These are phyloP conservation scores for Pachysandra terminalis DNA, from an alignment of 164 flowering plant species.

Conservation along the genomic window DNA sequence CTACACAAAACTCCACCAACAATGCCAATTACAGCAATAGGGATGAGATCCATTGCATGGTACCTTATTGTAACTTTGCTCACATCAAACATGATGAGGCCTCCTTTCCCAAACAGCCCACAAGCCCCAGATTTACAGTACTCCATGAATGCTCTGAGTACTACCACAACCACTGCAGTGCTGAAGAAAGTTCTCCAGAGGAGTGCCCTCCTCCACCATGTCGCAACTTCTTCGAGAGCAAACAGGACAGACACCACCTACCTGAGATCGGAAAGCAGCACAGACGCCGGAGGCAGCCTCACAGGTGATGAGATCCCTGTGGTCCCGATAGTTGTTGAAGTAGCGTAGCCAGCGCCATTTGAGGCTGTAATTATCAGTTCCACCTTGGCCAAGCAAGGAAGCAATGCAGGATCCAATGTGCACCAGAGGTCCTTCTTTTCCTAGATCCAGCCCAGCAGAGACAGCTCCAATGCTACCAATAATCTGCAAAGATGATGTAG, in stretches of 20 bases:
- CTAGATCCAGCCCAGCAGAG: background rate
- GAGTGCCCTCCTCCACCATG: constrained; percentile 43
- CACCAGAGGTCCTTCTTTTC: background rate
- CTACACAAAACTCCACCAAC: constrained; percentile 34
- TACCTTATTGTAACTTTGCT: constrained; percentile 19
- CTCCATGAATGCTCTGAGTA: constrained; percentile 26
- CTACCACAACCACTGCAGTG: constrained; percentile 36
- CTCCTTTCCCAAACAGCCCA: constrained; percentile 35
- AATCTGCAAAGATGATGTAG: background rate
- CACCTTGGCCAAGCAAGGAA: constrained; percentile 30
- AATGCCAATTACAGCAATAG: constrained; percentile 21
- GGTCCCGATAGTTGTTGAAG: constrained; percentile 24
- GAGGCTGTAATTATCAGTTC: constrained; percentile 23
- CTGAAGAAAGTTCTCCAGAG: constrained; percentile 39
- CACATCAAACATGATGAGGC: constrained; percentile 38
- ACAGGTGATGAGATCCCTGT: constrained; percentile 38
- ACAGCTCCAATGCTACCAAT: background rate
- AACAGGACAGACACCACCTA: constrained; percentile 42
- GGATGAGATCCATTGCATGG: constrained; percentile 21
- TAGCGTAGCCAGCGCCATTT: constrained; percentile 32
- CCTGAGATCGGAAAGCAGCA: constrained; percentile 37
- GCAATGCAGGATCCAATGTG: constrained; percentile 26
- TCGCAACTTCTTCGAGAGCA: constrained; percentile 39
- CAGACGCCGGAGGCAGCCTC: constrained; percentile 41
- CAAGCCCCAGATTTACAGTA: constrained; percentile 27